Evolutionary conservation across 2,329 filamentous ascomycete genomes (phyloP), one percentile per base, ranked within the genome.

Genomic region (Fusarium solani-melongenae): DNA sequence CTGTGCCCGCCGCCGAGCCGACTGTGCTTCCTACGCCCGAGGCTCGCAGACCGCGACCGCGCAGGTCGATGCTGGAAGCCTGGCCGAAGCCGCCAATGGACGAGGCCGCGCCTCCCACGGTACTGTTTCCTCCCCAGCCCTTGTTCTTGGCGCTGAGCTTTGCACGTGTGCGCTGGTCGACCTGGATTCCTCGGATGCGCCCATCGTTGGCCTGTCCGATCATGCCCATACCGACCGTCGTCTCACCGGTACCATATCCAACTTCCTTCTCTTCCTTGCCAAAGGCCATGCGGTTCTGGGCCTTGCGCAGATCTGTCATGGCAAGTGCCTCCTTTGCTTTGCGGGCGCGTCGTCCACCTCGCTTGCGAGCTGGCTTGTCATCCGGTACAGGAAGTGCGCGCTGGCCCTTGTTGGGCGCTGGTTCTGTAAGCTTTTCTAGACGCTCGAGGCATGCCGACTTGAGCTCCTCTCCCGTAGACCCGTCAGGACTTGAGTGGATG

Each of bases 281-380:
- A 79, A 99, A 99, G 0, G 92, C 94, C 90, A 99, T 92, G 62
- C 96, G 91, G 84, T 99, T 99, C 83, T 98, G 96, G 6, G 95
- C 95, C 82, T 98, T 98, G 74, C 95, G 92, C 33, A 99, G 86
- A 64, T 99, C 96, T 0, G 96, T 99, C 94, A 98, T 97, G 69
- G 96, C 96, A 8, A 94, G 94, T 5, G 96, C 95, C 83, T 98
- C 96, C 88, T 99, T 99, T 69, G 96, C 96, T 83, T 98, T 98
- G 66, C 96, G 88, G 14, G 95, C 96, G 74, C 95, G 89, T 64
- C 96, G 88, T 60, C 96, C 96, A 82, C 96, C 96, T 73, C 96
- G 93, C 82, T 99, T 99, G 36, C 95, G 89, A 1, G 94, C 92
- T 2, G 95, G 96, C 82, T 98, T 99, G 83, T 99, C 96, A 80